These are phyloP conservation scores for Dictyostelium intermedium DNA, from an alignment of 78 protist species.

Conservation along the genomic window DNA sequence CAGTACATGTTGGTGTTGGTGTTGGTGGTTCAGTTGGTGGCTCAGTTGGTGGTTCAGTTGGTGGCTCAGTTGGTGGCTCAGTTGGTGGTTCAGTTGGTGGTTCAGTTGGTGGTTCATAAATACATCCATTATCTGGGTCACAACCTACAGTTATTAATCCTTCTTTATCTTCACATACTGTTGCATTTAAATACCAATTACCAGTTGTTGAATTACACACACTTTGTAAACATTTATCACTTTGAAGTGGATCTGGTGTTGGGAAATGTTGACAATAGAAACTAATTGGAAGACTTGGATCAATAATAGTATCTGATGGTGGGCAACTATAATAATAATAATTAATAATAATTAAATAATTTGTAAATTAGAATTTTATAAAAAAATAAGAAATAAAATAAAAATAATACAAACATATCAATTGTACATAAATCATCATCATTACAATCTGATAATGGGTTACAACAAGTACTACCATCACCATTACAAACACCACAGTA, in stretches of 20 bases:
- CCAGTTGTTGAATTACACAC: background rate
- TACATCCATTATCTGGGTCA: background rate
- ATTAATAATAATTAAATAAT: no score
- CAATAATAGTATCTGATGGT: background rate
- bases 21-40: background rate
- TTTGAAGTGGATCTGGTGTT: background rate
- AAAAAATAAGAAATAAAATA: no score
- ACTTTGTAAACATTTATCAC: background rate
- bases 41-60: background rate
- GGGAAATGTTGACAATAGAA: background rate
- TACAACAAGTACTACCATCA: background rate
- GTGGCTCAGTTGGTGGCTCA: background rate
- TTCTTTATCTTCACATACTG: background rate
- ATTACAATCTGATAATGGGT: background rate
- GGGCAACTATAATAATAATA: background rate
- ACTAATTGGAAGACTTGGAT: background rate
- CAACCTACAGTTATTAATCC: background rate
- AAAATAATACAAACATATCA: background rate
- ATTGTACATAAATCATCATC: conserved; percentile 23
- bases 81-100: background rate
- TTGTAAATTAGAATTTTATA: no score
- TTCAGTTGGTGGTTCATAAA: background rate
- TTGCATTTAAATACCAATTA: background rate
- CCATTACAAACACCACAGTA: conserved; percentile 29
- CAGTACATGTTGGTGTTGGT: background rate